Evolutionary conservation across 1,139 yeast genomes (phyloP), one percentile per base, ranked within the genome.

Genomic region (Pichia kudriavzevii): DNA sequence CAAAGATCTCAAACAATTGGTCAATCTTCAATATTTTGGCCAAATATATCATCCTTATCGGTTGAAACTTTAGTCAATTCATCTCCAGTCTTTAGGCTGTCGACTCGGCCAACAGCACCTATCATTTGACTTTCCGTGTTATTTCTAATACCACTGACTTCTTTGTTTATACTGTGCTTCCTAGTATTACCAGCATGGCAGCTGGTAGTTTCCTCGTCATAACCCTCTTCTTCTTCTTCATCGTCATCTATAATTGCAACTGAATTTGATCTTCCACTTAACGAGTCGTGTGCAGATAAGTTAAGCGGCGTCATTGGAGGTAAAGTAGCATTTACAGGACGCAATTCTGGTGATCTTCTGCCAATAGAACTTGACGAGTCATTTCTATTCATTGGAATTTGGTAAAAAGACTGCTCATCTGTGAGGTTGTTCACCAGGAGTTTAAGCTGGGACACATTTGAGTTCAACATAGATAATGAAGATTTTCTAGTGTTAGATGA

Each of bases 271-370:
- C 40, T 15, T 11, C 15, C 22, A 9, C 29, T 35, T 23, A 29
- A 37, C 3, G 36, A 26, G 13, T 44, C 50, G 3, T 32, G 22
- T 3, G 56, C 42, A 4, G 56, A 48, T 26, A 55, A 40, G 21
- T 39, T 44, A 17, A 57, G 38, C 9, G 61, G 61, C 1, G 61
- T 57, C 59, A 57, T 55, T 20, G 60, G 58, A 0, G 60, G 59
- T 24, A 53, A 32, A 11, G 51, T 42, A 31, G 53, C 23, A 13
- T 58, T 43, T n/a, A 54, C 53, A 2, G 61, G 61, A 12, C 46
- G 41, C 14, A 57, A 47, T 12, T 53, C 53, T 7, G 61, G 61
- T 3, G 61, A 57, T 26, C 48, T 43, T 12, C 54, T 53, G 7
- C 56, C 58, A 5, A 49, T 47, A 7, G 51, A 49, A 34, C 45